Percentiles rank a stretch among this genome's conserved stretches.
Evolutionary conservation across 345 rosid species (phyloP).

Genomic region (Isatis tinctoria): DNA sequence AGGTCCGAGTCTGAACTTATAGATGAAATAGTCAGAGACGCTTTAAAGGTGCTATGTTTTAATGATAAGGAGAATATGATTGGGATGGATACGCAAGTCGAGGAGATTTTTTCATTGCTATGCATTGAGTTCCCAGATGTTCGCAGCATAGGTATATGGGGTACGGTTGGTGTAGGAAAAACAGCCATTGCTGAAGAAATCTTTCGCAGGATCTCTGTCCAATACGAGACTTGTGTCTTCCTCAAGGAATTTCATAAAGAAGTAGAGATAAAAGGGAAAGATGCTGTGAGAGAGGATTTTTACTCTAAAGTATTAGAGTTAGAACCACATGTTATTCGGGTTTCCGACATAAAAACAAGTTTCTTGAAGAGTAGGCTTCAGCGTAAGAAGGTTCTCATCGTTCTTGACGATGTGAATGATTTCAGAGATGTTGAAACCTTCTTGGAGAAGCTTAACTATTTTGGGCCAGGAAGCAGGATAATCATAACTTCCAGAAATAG

Average conservation of each 20-base stretch:
- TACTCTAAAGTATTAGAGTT: neutral
- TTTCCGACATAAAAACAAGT: neutral
- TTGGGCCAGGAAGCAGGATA: conserved; percentile 31
- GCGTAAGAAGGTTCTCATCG: conserved; percentile 11
- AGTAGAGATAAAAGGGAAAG: neutral
- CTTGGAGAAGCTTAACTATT: neutral
- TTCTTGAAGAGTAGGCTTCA: conserved; percentile 20
- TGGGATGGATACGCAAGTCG: conserved; percentile 28
- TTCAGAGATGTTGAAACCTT: conserved; percentile 16
- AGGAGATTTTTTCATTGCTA: conserved; percentile 20
- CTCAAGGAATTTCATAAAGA: conserved; percentile 32
- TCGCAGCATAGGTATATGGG: conserved; percentile 39
- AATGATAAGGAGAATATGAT: neutral
- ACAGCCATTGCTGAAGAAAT: conserved; percentile 44
- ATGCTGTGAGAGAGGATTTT: conserved; percentile 20
- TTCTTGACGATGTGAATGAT: conserved; percentile 31
- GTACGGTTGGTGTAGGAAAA: conserved; percentile 50
- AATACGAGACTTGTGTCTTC: conserved; percentile 39
- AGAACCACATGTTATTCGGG: too few species aligned
- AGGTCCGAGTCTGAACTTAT: conserved; percentile 31
- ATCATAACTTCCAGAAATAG: conserved; percentile 28
- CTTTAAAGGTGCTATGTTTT: neutral
- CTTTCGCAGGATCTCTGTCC: conserved; percentile 26
- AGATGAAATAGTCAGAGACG: conserved; percentile 26
- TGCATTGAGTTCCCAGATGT: conserved; percentile 5